Percentiles rank a stretch among this genome's conserved stretches.
Evolutionary conservation across 768 basidiomycete species (phyloP).

Genomic region (Steccherinum ochraceum): DNA sequence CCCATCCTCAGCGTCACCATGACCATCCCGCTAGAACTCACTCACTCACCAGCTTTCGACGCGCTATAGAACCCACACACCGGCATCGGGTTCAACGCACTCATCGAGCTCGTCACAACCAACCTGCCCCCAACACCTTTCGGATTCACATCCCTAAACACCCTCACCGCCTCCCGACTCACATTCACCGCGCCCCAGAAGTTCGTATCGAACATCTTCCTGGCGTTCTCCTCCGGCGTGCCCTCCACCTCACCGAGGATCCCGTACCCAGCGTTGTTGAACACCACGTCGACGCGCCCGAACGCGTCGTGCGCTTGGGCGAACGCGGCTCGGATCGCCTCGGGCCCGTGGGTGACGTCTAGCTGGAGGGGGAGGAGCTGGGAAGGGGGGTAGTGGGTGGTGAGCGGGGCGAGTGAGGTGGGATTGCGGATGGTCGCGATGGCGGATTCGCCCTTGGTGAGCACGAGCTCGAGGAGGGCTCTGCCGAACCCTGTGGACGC

Average conservation of each 20-base stretch:
- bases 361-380: constrained; percentile 32
- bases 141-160: constrained; percentile 32
- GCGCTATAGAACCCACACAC: too few relatives aligned
- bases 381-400: constrained; percentile 20
- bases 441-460: constrained; percentile 32
- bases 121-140: constrained; percentile 24
- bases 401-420: constrained; percentile 22
- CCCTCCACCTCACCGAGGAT: constrained; percentile 33
- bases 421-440: constrained; percentile 35
- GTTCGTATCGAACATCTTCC: constrained; percentile 29
- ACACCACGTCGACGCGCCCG: constrained; percentile 38
- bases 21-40: too few relatives aligned
- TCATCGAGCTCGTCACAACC: neutral
- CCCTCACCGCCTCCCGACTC: constrained; percentile 13
- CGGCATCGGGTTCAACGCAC: too few relatives aligned
- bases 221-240: constrained; percentile 24
- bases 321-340: constrained; percentile 31
- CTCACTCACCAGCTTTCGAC: too few relatives aligned
- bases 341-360: constrained; percentile 29
- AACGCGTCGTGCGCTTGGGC: constrained; percentile 26
- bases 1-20: too few relatives aligned
- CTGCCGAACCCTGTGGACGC: constrained; percentile 34
- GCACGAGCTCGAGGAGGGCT: constrained; percentile 25
- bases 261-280: constrained; percentile 34
- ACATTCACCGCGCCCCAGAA: constrained; percentile 17